Evolutionary conservation across 2,329 filamentous ascomycete species (phyloP), one percentile per base, ranked within the genome.

Genomic region (Fusarium begoniae): DNA sequence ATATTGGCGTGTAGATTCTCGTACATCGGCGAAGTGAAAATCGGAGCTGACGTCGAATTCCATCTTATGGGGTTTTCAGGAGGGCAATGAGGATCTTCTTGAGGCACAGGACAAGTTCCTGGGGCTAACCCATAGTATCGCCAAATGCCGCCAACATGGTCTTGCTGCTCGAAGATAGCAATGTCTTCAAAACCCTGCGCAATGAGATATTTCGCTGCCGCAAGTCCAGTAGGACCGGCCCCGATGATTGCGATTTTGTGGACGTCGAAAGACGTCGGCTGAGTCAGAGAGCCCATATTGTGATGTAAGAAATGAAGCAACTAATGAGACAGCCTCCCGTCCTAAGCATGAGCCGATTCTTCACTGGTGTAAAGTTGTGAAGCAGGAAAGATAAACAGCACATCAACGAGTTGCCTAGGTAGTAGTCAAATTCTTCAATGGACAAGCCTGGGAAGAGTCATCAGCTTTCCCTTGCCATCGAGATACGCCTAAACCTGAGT

Each of bases 11-110:
- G 92, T 22, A 98, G 85, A 30, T 88, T 84, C 54, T 94, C 90
- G 81, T 98, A 98, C 83, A 98, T 90, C 7, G 95, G 93, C 24
- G 93, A 94, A n/a, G 94, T 86, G 78, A 96, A 97, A 6, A 90
- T 81, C 11, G 92, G 88, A 2, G 88, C 79, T 43, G 75, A 75
- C 12, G 78, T 73, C 22, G 66, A 72, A 53, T 79, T 77, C 24
- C 81, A 79, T 84, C 86, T 89, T 65, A 91, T 82, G 10, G 93
- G 92, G 63, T 88, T 85, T 72, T 95, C 92, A 2, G 88, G 85
- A 30, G 89, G 87, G 50, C 87, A 87, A 77, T 89, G 88, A 32
- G 90, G 88, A 76, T 89, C 88, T n/a, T 90, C 90, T 79, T 95
- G 92, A 13, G 95, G 94, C 43, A 96, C 84, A 40, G 75, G 87